Base-by-base conservation (phyloP, 768 basidiomycete genomes). In the Calocera cornea region DNA sequence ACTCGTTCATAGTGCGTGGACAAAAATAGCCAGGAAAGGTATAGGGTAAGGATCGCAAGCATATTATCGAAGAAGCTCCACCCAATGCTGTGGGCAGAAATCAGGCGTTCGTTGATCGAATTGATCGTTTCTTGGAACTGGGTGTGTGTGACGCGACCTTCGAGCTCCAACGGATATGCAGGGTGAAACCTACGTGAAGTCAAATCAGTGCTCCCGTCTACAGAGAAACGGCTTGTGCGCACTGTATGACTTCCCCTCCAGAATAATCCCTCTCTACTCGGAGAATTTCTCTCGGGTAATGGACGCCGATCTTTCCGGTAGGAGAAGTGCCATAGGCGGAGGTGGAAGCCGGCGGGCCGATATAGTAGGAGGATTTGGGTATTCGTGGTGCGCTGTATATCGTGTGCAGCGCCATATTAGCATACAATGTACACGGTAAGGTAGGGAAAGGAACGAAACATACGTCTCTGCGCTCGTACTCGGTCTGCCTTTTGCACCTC, bases 191-290 rank as follows among this genome's bases (percentile, higher is more conserved):
- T 79, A 65, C n/a, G 24, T 22, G 22, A 31, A 17, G 16, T n/a
- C 50, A 17, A 2, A 11, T 65, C 63, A 19, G 31, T 16, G 34
- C 27, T 38, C 24, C 19, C 19, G 17, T 11, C 31, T 27, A 47
- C 10, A 31, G 40, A 44, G 63, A 47, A 68, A 41, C 47, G n/a
- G 19, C 22, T 34, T 17, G n/a, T 0, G 72, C 76, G 68, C 71
- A 78, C 77, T 97, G 95, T 34, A 87, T 83, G 7, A 95, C 80
- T 74, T 98, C 95, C 1, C 95, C 97, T 0, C 87, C 87, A 16
- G 80, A 84, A 75, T 97, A 99, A 76, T 99, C 97, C 65, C 97
- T 79, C 76, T 98, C 95, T 44, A 99, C 80, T 50, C 95, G 82
- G 65, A 99, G 79, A 68, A 99, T 84, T 78, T 97, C 95, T 65